A percentile compares a stretch with the other conserved stretches of the same genome.
Evolutionary conservation across 129 eudicot species (phyloP).

Genomic region (Escallonia herrerae): DNA sequence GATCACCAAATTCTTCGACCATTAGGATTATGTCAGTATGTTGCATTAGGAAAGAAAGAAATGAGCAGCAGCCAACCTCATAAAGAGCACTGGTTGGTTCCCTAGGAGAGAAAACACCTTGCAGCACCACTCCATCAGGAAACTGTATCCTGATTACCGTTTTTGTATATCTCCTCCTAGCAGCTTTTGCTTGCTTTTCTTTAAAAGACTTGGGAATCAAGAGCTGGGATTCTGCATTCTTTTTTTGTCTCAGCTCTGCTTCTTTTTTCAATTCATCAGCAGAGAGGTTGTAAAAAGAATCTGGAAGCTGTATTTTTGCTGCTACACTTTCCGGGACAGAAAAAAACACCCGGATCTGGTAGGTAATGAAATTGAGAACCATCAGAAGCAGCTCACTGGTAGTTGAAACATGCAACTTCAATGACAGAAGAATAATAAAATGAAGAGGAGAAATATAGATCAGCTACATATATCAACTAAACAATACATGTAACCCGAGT

Average conservation of each 20-base stretch:
- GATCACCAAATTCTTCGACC: no score
- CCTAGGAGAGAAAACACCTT: slow-evolving; percentile 71
- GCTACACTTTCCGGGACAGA: slow-evolving; percentile 83
- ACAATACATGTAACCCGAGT: no score
- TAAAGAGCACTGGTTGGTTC: slow-evolving; percentile 78
- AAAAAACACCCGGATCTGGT: slow-evolving; percentile 76
- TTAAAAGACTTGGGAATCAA: slow-evolving; percentile 72
- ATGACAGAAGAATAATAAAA: neutral
- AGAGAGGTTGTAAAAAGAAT: slow-evolving; percentile 77
- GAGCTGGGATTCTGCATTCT: slow-evolving; percentile 77
- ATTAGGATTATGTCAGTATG: neutral
- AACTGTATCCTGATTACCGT: slow-evolving; percentile 76
- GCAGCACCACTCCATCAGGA: slow-evolving; percentile 93
- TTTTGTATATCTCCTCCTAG: slow-evolving; percentile 60
- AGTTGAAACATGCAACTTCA: neutral
- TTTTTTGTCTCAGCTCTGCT: slow-evolving; percentile 69
- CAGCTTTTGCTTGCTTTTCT: slow-evolving; percentile 90
- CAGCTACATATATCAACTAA: no score
- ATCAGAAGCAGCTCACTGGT: neutral
- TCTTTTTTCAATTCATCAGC: slow-evolving; percentile 72
- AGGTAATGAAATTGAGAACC: slow-evolving; percentile 6
- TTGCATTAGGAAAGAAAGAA: neutral
- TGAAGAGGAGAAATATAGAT: neutral
- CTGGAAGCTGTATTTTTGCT: slow-evolving; percentile 84
- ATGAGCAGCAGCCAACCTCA: slow-evolving; percentile 45